These are phyloP conservation scores for Claviceps purpurea DNA, from an alignment of 2,329 filamentous ascomycete genomes.

Conservation along the genomic window DNA sequence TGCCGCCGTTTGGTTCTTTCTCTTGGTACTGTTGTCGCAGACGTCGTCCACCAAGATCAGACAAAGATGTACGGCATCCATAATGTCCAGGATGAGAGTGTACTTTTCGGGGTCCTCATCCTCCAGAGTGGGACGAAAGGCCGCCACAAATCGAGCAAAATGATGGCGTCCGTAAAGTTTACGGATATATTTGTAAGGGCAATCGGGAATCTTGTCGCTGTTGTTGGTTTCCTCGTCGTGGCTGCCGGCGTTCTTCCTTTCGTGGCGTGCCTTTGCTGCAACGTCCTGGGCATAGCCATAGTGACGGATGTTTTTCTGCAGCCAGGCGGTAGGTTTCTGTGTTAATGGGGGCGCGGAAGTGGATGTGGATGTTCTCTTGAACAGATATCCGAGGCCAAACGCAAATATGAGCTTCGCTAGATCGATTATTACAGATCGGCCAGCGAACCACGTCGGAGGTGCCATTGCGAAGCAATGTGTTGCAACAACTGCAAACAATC, in stretches of 20 bases:
- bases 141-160: conserved; percentile 5
- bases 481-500: no score
- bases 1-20: conserved; percentile 8
- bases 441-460: not conserved
- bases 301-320: not conserved
- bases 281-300: not conserved
- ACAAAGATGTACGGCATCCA: conserved; percentile 9
- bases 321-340: not conserved
- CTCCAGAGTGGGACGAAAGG: conserved; percentile 3
- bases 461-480: not conserved
- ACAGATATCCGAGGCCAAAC: conserved; percentile 1
- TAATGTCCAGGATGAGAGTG: conserved; percentile 7
- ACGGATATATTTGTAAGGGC: conserved; percentile 8
- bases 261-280: not conserved
- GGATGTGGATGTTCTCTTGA: not conserved
- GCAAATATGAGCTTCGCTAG: not conserved
- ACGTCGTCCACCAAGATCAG: conserved; percentile 9
- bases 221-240: no score
- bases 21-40: conserved; percentile 8
- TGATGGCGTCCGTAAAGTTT: conserved; percentile 7
- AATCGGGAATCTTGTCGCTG: not conserved
- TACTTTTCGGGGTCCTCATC: conserved; percentile 4
- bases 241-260: no score
- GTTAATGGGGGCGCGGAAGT: not conserved
- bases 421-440: not conserved